Conservation (phyloP, 768 basidiomycete genomes). For the Psilocybe cubensis region DNA sequence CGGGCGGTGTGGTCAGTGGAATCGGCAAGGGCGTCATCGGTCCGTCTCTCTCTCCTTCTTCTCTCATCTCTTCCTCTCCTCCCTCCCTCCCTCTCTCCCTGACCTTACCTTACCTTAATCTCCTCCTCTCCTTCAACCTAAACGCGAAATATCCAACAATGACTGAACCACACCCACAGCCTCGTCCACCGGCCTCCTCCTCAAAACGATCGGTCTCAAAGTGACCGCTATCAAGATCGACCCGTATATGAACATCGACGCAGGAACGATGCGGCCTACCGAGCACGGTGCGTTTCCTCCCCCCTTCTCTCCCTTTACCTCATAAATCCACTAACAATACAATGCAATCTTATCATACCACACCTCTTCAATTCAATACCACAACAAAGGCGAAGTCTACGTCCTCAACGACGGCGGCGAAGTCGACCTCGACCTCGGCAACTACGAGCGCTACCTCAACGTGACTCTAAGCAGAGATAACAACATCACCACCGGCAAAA, state of each 20-base stretch:
- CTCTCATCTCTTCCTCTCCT: background rate
- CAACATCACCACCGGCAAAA: constrained; percentile 99
- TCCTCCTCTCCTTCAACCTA: constrained; percentile 1
- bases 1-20: constrained; percentile 96
- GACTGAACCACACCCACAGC: constrained; percentile 50
- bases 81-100: background rate
- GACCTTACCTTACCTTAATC: too few relatives aligned
- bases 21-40: constrained; percentile 99
- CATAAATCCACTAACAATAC: too few relatives aligned
- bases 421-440: constrained; percentile 96
- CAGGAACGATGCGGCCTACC: constrained; percentile 97
- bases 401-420: constrained; percentile 98
- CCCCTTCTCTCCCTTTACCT: background rate
- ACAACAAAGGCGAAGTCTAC: constrained; percentile 81
- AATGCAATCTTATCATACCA: too few relatives aligned
- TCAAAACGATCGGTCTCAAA: constrained; percentile 94
- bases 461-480: constrained; percentile 94
- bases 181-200: constrained; percentile 92
- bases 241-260: constrained; percentile 99
- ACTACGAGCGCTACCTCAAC: constrained; percentile 97
- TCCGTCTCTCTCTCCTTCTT: constrained; percentile 42
- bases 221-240: constrained; percentile 99
- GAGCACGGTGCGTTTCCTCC: constrained; percentile 79
- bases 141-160: background rate
- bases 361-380: too few relatives aligned